Base-by-base conservation (phyloP, 495 filamentous ascomycete genomes). In the Amorphotheca resinae region DNA sequence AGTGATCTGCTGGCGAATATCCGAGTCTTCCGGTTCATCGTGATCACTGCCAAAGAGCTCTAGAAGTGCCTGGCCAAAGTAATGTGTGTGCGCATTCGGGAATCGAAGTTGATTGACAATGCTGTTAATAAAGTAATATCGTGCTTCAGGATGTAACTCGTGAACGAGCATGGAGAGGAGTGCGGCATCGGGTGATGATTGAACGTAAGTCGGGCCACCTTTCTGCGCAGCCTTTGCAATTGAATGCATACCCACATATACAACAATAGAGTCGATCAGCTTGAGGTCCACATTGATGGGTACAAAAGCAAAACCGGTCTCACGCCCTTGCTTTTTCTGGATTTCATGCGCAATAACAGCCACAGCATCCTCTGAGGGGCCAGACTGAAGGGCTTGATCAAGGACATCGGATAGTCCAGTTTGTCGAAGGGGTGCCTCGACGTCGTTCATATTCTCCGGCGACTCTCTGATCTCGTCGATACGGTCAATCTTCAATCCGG, bases 51-150 rank as follows among this genome's bases (percentile, higher is more conserved):
- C 82, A 59, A 96, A 95, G 42, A 99, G 65, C 52, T 89, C 80
- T 32, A 95, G 71, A 14, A 95, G 72, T 12, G 84, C 76, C 57
- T 87, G 83, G 59, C 78, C 85, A 64, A 95, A 99, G 65, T 88
- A 96, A 55, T 93, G 81, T 14, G 91, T 96, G 53, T 88, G 75
- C 51, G 77, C 80, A 56, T 87, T 93, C 1, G 87, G 82, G 52
- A 83, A 91, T 35, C 93, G 81, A 21, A 99, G 77, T 61, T 95
- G 86, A 62, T 95, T 91, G 33, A 83, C 73, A 61, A 96, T 89
- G 35, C 82, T 82, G 56, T 70, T 76, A 34, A 95, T 56, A 40
- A 99, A 66, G 58, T 84, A 83, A 64, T 94, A 94, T 30, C 87
- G 81, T 9, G 77, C 74, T 54, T 93, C 85, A 2, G 87, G 80